Percentiles rank a stretch among this genome's conserved stretches.
phyloP scores from a whole-genome alignment of 305 asterid species.

The Fraxinus sp. region DNA sequence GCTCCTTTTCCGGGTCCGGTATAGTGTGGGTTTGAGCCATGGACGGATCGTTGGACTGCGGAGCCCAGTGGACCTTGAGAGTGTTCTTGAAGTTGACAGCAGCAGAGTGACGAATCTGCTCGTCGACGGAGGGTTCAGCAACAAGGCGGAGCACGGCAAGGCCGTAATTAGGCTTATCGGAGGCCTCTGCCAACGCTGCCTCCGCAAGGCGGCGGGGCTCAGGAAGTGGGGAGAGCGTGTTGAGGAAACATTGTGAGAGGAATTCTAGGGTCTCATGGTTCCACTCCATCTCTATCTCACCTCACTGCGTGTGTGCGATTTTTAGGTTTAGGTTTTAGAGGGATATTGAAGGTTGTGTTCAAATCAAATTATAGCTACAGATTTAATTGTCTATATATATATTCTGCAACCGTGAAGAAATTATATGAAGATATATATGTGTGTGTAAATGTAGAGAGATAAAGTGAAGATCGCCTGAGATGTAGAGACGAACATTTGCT shows the following conservation, averaged over 20 bases:
- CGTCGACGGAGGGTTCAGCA: conserved; percentile 73
- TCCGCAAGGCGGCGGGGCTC: conserved; percentile 85
- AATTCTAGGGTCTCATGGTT: conserved; percentile 65
- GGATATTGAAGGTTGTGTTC: neutral
- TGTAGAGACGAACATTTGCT: neutral
- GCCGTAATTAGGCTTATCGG: conserved; percentile 66
- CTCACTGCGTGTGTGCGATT: neutral
- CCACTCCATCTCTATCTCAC: conserved; percentile 63
- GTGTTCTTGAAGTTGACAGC: conserved; percentile 90
- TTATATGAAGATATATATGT: neutral
- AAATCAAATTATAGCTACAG: neutral
- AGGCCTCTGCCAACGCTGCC: conserved; percentile 56
- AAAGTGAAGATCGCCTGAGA: neutral
- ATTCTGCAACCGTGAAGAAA: neutral
- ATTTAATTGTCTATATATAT: neutral
- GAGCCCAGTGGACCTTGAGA: conserved; percentile 66
- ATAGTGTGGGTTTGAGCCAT: conserved; percentile 24
- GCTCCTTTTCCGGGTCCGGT: conserved; percentile 70
- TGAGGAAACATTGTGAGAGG: conserved; percentile 77
- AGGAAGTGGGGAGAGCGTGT: conserved; percentile 65
- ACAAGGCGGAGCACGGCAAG: conserved; percentile 88
- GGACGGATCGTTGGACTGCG: conserved; percentile 31
- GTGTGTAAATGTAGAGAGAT: neutral
- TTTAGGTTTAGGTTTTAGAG: conserved; percentile 38
- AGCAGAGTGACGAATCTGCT: conserved; percentile 86